Base-by-base conservation (phyloP, 148 eudicot genomes). In the Camellia granthamiana region DNA sequence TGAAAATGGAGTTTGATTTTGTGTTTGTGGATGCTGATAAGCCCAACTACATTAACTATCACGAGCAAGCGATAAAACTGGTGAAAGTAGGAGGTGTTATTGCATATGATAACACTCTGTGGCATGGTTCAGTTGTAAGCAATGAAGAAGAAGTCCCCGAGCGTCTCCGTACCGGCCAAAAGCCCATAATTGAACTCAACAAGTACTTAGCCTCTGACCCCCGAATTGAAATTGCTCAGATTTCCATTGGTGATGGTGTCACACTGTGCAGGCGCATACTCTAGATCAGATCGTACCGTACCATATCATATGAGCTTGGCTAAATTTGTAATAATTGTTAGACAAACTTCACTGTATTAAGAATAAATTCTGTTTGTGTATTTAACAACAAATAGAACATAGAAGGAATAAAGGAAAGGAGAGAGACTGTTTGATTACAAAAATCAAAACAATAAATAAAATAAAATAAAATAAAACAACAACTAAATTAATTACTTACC, bases 91-190 rank as follows among this genome's bases (percentile, higher is more conserved):
- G 69, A 64, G 70, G 79, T n/a, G 52, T 77, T 4, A 61, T 77
- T 63, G 79, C 80, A 10, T 77, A 77, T 44, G 80, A 77, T 56
- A 77, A 77, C 72, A 66, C 80, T 7, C 73, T 77, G 15, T 77
- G 62, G 80, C 38, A 12, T 30, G 61, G 62, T 55, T 21, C 80
- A 1, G 73, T 77, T 77, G 80, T 61, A 15, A 16, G 30, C 2
- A 14, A 8, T 6, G 74, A 70, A 47, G 21, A n/a, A 6, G 74
- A 70, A 16, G 74, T 47, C 14, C 38, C 56, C 6, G 30, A 70
- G 38, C 30, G 12, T 8, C 10, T 70, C 3, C 74, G 38, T 46
- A 30, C 12, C 1, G 18, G 30, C 5, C 8, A 56, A 5, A 46
- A 47, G 74, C 56, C 56, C 55, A 46, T 70, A 46, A 47, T 47